These are phyloP conservation scores for Odonthalia washingtoniensis DNA, from an alignment of 31 red algal genomes.

Conservation along the genomic window DNA sequence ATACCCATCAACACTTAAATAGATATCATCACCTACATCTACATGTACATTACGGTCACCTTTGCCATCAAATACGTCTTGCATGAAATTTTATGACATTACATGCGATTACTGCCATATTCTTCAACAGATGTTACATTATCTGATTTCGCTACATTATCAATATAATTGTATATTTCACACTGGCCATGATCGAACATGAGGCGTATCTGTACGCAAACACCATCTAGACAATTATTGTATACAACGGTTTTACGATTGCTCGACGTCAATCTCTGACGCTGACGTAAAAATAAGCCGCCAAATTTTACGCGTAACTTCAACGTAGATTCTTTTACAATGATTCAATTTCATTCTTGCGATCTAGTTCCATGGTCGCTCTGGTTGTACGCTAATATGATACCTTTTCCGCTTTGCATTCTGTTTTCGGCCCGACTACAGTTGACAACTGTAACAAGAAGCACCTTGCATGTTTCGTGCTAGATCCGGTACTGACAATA, in stretches of 20 bases:
- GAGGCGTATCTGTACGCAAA: slow-evolving; percentile 68
- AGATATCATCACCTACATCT: no score
- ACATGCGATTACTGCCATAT: no score
- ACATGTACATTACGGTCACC: no score
- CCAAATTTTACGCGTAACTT: slow-evolving; percentile 79
- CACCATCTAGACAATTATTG: slow-evolving; percentile 62
- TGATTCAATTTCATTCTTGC: slow-evolving; percentile 69
- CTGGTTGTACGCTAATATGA: slow-evolving; percentile 72
- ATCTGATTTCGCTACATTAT: no score
- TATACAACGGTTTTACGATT: slow-evolving; percentile 66
- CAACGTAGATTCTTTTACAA: slow-evolving; percentile 56
- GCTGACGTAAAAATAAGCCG: slow-evolving; percentile 65
- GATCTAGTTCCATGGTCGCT: slow-evolving; percentile 60
- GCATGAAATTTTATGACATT: no score
- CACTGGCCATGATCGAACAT: slow-evolving; percentile 79
- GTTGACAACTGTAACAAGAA: slow-evolving; percentile 52
- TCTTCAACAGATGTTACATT: no score
- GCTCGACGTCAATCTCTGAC: slow-evolving; percentile 28
- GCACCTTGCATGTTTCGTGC: slow-evolving; percentile 79
- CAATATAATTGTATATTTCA: slow-evolving; percentile 56
- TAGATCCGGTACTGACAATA: slow-evolving; percentile 73
- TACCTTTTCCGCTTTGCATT: slow-evolving; percentile 54
- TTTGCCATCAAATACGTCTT: no score
- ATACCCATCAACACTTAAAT: no score
- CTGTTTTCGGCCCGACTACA: slow-evolving; percentile 74